Evolutionary conservation across 441 rosid species (phyloP).

Genomic region (Adansonia grandidieri): DNA sequence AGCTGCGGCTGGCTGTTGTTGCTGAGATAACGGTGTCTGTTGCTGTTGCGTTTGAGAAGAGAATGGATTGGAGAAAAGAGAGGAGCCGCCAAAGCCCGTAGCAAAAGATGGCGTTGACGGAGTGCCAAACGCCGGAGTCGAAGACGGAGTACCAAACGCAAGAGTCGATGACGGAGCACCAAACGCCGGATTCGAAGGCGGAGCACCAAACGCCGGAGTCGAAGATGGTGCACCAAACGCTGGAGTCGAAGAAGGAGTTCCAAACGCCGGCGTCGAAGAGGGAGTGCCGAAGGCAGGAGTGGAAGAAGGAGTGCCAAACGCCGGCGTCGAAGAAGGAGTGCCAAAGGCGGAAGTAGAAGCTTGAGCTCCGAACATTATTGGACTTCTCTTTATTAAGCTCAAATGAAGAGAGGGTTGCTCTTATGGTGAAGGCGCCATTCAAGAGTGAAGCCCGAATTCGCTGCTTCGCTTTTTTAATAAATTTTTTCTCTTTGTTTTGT

Average conservation of each 20-base stretch:
- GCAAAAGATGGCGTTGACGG: slow-evolving; percentile 68
- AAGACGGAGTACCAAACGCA: too few species aligned
- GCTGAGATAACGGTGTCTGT: slow-evolving; percentile 52
- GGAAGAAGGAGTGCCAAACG: slow-evolving; percentile 55
- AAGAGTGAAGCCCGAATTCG: too few species aligned
- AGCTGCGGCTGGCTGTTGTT: slow-evolving; percentile 40
- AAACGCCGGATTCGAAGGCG: too few species aligned
- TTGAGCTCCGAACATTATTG: slow-evolving; percentile 47
- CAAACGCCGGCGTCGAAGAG: slow-evolving; percentile 51
- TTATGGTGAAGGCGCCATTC: too few species aligned
- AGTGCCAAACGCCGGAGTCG: slow-evolving; percentile 52
- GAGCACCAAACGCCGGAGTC: too few species aligned
- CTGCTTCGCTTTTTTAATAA: too few species aligned
- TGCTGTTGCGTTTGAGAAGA: slow-evolving; percentile 67
- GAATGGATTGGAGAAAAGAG: slow-evolving; percentile 73
- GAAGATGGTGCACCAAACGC: too few species aligned
- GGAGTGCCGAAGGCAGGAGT: slow-evolving; percentile 62
- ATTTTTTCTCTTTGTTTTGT: too few species aligned
- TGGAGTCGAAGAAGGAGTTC: slow-evolving; percentile 51
- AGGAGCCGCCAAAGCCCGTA: slow-evolving; percentile 67
- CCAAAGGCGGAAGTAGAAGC: slow-evolving; percentile 43
- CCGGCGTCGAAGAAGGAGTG: slow-evolving; percentile 52
- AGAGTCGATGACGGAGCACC: too few species aligned
- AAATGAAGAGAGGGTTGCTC: background rate
- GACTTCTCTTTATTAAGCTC: background rate